Conservation (phyloP, 257 asterid genomes). For the Paraleonurus japonicus region DNA sequence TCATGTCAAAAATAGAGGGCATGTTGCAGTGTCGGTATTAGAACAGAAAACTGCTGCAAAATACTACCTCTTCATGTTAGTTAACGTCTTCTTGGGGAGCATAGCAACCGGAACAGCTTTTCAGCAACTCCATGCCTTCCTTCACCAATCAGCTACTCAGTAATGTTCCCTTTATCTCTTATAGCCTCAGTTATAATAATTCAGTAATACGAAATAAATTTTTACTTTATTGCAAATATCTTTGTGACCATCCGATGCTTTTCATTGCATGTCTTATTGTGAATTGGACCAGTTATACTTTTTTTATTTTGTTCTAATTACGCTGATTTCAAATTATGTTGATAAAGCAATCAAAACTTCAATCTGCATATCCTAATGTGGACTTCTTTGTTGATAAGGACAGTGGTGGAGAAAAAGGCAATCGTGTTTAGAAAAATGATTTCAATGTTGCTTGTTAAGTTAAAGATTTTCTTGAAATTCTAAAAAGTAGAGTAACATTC, state of each 20-base stretch:
- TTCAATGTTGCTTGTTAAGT: no score
- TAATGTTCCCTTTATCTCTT: constrained; percentile 31
- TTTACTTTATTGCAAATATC: not conserved
- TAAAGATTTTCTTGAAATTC: not conserved
- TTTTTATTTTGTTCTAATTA: not conserved
- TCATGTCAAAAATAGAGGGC: constrained; percentile 90
- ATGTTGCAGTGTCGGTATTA: constrained; percentile 67
- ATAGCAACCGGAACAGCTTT: constrained; percentile 93
- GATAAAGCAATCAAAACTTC: not conserved
- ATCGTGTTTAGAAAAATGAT: no score
- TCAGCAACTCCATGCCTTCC: constrained; percentile 91
- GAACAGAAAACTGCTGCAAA: constrained; percentile 81
- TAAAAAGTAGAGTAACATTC: not conserved
- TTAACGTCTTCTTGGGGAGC: constrained; percentile 95
- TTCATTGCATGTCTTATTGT: not conserved
- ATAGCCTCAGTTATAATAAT: not conserved
- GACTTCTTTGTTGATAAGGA: no score
- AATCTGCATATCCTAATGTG: no score
- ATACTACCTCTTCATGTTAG: constrained; percentile 87
- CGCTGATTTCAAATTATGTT: not conserved
- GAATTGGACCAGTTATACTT: not conserved
- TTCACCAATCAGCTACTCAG: constrained; percentile 87
- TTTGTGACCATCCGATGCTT: not conserved
- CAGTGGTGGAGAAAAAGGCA: no score
- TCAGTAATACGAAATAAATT: not conserved